Evolutionary conservation across 2,329 filamentous ascomycete species (phyloP), one percentile per base, ranked within the genome.

Genomic region (Grosmannia serpens): DNA sequence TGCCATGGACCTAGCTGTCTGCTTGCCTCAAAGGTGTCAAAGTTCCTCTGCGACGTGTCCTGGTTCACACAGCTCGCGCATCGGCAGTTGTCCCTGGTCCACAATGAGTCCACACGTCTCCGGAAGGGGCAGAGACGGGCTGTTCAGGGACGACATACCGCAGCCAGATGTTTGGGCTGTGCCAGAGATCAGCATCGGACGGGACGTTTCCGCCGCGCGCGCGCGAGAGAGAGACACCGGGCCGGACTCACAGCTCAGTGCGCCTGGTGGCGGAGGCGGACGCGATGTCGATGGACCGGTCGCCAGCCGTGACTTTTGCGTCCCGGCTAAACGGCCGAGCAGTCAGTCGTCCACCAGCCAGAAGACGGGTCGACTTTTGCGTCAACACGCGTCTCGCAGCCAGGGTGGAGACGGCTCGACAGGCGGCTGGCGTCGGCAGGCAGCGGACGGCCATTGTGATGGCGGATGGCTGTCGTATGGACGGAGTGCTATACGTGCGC

Each of bases 51-150:
- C 69, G 78, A 82, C 5, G 88, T 91, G 61, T 84, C 80, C 59
- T 81, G 80, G 69, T 90, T 85, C 27, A 87, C 77, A 67, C 88
- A 91, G 60, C 74, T 69, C 1, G 70, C 65, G 67, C 87, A 91
- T 60, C 83, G 85, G 66, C 88, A 91, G 66, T 89, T 87, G 65
- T 91, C 87, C 62, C 87, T 85, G 59, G 20, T 3, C 2, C 5
- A 41, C 46, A 26, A 24, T 53, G 44, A 50, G 52, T n/a, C 38
- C 17, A 9, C 11, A 13, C 26, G 3, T 4, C 4, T 10, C 24
- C 1, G 17, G 13, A 20, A 38, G 7, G 22, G 24, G 33, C 24
- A 27, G n/a, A n/a, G n/a, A n/a, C n/a, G n/a, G n/a, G 33, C 13
- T 33, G 5, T 33, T 33, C 31, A 6, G 10, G 10, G 10, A 3